These are phyloP conservation scores for Talaromyces sp. DNA, from an alignment of 2,329 filamentous ascomycete genomes.

Conservation along the genomic window DNA sequence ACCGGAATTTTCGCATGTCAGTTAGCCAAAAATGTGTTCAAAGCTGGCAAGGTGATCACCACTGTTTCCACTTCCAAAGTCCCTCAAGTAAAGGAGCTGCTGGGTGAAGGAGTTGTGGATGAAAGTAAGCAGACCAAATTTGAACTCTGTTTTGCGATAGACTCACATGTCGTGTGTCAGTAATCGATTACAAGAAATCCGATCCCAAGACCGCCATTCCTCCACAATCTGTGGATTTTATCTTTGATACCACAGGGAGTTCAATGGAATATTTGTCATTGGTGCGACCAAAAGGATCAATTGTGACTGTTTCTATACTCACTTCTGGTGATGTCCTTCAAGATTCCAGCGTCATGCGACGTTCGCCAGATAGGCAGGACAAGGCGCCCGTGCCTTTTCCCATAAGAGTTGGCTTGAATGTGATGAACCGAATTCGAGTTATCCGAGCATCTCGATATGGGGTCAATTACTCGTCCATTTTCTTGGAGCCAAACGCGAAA, in stretches of 20 bases:
- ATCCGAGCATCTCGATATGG: slow-evolving; percentile 49
- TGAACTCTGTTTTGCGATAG: not conserved
- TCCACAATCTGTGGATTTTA: slow-evolving; percentile 52
- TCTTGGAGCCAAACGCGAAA: slow-evolving; percentile 45
- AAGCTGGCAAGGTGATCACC: slow-evolving; percentile 54
- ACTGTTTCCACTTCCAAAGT: slow-evolving; percentile 58
- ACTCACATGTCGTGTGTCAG: slow-evolving; percentile 3
- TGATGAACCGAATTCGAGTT: slow-evolving; percentile 40
- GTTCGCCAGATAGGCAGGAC: slow-evolving; percentile 10
- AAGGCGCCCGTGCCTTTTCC: slow-evolving; percentile 27
- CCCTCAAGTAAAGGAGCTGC: slow-evolving; percentile 45
- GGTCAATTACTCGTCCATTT: slow-evolving; percentile 51
- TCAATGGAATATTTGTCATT: slow-evolving; percentile 48
- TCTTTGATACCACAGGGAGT: slow-evolving; percentile 52
- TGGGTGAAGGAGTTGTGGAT: slow-evolving; percentile 51
- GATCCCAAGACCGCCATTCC: slow-evolving; percentile 44
- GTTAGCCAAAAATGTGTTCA: slow-evolving; percentile 55
- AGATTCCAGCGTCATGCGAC: slow-evolving; percentile 27
- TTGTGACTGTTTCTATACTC: slow-evolving; percentile 36
- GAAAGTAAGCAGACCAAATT: slow-evolving; percentile 29
- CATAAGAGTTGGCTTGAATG: slow-evolving; percentile 33
- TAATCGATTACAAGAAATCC: slow-evolving; percentile 55
- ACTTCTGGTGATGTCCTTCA: slow-evolving; percentile 40
- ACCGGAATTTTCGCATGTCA: slow-evolving; percentile 53
- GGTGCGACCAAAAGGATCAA: slow-evolving; percentile 40